Base-by-base conservation (phyloP, 208 protist genomes). In the Crithidia brevicula region DNA sequence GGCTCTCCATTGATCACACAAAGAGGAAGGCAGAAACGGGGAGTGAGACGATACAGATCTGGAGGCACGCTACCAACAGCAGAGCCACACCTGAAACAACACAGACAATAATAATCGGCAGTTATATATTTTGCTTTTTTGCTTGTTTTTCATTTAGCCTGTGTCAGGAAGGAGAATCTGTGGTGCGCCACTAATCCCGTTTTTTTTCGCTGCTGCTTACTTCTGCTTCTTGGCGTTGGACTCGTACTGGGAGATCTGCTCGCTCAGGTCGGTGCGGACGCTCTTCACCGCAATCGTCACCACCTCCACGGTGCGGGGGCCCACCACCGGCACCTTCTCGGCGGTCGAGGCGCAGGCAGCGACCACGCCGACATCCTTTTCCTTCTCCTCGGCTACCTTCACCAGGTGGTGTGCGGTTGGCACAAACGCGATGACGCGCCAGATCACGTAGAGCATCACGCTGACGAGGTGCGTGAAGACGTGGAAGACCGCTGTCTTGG, bases 401-500 rank as follows among this genome's bases (percentile, higher is more conserved):
- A 68, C 53, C 11, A 75, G 56, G 20, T 59, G 52, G n/a, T 63
- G 10, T 4, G 63, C 36, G 4, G 67, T 38, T 4, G 63, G 68
- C 8, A 81, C 27, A 13, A 65, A 22, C 57, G 60, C 54, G 18
- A 70, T 47, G 27, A 82, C 1, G 13, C 56, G 62, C 54, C 69
- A 76, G 23, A 82, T 8, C 1, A 72, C 20, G 38, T 79, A 74
- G 23, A 91, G 23, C 3, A 86, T 1, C 50, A 61, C 58, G 38
- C 74, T 82, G 36, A 85, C 30, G 25, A 80, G 4, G 62, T 86
- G 71, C 0, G 72, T 78, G 0, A 80, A 10, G 3, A 56, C 63
- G 38, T 69, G 61, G 51, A 91, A 79, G 47, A 72, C 4, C 1
- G 53, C 51, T 20, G 81, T 83, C 51, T 80, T 73, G 34, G 81